Base-by-base conservation (phyloP, 129 eudicot species). In the Tagetes patula region DNA sequence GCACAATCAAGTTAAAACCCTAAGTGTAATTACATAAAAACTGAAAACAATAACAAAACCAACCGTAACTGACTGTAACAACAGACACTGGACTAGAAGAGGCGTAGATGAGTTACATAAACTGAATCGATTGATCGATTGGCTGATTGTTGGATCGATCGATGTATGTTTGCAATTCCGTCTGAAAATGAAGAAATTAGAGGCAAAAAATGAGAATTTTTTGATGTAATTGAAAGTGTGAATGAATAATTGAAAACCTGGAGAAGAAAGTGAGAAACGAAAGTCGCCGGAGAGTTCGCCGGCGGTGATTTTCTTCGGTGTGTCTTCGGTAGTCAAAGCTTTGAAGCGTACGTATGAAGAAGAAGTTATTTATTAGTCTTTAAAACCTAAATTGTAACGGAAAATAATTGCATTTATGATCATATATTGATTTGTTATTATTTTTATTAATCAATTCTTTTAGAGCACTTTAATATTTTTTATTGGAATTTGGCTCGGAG, bases 281-380 rank as follows among this genome's bases (percentile, higher is more conserved):
- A 45, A 6, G 41, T 77, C 58, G 71, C 76, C 81, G 81, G 70
- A 3, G 56, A 41, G 49, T 71, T 2, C 14, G 81, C 82, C 82
- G 82, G 77, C 54, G 70, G 70, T 47, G 64, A 70, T 30, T 69
- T 70, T 59, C 75, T 77, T 41, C 81, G 53, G 40, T 63, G 9
- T 63, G 77, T 78, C 82, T 63, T 62, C 45, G 60, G n/a, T 50
- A 33, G 82, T 63, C 73, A 63, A 78, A 60, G 81, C 71, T 61
- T 50, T 75, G 60, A 46, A 61, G 7, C 14, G 31, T 31, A 31
- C 37, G n/a, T 53, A 20, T 20, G 27, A 20, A 20, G 27, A 20
- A 20, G 49, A 39, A 71, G 49, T 71, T 65, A 39, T 65, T 74
- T 39, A 75, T 50, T 30, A 27, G n/a, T 12, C 67, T 63, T 63